phyloP scores from a whole-genome alignment of 495 filamentous ascomycete species.

The Tuber melanosporum region DNA sequence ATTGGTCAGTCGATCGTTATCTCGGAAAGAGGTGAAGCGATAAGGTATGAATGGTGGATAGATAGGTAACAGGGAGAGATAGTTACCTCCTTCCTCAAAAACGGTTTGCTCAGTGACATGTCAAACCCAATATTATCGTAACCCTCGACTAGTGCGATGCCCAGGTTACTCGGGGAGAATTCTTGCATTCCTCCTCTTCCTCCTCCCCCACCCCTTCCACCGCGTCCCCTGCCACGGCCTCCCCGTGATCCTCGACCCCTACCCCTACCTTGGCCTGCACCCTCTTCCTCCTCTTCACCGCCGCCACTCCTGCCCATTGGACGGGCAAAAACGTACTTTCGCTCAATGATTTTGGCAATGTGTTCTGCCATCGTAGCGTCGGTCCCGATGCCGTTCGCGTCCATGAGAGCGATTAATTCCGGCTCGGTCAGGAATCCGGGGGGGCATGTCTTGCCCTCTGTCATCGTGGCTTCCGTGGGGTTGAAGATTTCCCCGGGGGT shows the following conservation, averaged over 20 bases:
- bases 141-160: slow-evolving; percentile 83
- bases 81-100: slow-evolving; percentile 71
- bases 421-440: slow-evolving; percentile 89
- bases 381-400: slow-evolving; percentile 95
- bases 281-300: slow-evolving; percentile 29
- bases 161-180: slow-evolving; percentile 84
- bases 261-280: slow-evolving; percentile 44
- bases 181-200: slow-evolving; percentile 58
- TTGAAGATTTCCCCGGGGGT: slow-evolving; percentile 70
- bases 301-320: slow-evolving; percentile 46
- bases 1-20: not conserved
- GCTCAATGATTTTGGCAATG: slow-evolving; percentile 86
- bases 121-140: slow-evolving; percentile 89
- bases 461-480: slow-evolving; percentile 81
- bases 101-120: slow-evolving; percentile 89
- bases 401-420: slow-evolving; percentile 96
- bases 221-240: slow-evolving; percentile 47
- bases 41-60: not conserved
- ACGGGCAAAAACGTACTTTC: slow-evolving; percentile 69
- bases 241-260: slow-evolving; percentile 44
- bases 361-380: slow-evolving; percentile 99
- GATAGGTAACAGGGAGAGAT: slow-evolving; percentile 6
- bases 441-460: slow-evolving; percentile 75
- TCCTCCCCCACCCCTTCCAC: slow-evolving; percentile 46
- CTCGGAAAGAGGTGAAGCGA: slow-evolving; percentile 24